Evolutionary conservation across 768 basidiomycete genomes (phyloP).

Genomic region (Pleurotus giganteus): DNA sequence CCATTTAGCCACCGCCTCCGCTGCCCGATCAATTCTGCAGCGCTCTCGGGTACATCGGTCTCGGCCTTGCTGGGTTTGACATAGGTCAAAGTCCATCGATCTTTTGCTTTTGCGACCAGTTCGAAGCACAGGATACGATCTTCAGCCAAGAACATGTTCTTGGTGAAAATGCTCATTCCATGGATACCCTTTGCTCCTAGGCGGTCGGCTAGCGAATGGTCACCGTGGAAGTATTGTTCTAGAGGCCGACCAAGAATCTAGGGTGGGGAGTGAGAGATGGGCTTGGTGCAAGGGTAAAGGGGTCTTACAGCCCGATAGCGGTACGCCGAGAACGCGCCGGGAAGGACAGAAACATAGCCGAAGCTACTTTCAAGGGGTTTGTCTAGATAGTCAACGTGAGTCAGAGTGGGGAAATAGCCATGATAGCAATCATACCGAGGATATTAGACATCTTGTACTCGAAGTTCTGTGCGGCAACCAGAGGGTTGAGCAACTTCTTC

Average conservation of each 20-base stretch:
- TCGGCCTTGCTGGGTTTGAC: constrained; percentile 79
- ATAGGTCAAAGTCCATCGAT: constrained; percentile 71
- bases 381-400: constrained; percentile 39
- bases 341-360: constrained; percentile 92
- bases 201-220: constrained; percentile 87
- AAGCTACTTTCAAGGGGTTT: constrained; percentile 95
- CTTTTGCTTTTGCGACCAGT: constrained; percentile 67
- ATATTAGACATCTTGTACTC: constrained; percentile 99
- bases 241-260: constrained; percentile 80
- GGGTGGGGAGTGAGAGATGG: background rate
- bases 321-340: constrained; percentile 97
- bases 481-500: constrained; percentile 86
- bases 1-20: constrained; percentile 79
- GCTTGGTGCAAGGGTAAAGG: background rate
- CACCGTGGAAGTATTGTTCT: constrained; percentile 85
- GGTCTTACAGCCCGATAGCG: constrained; percentile 64
- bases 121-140: constrained; percentile 73
- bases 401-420: background rate
- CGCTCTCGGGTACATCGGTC: constrained; percentile 75
- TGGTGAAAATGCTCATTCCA: constrained; percentile 97
- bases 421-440: constrained; percentile 46
- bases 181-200: constrained; percentile 92
- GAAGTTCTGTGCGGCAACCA: constrained; percentile 94
- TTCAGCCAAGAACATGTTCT: constrained; percentile 63
- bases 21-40: constrained; percentile 71